Evolutionary conservation across 2,329 filamentous ascomycete genomes (phyloP).

Genomic region (Rhinocladiella mackenziei): DNA sequence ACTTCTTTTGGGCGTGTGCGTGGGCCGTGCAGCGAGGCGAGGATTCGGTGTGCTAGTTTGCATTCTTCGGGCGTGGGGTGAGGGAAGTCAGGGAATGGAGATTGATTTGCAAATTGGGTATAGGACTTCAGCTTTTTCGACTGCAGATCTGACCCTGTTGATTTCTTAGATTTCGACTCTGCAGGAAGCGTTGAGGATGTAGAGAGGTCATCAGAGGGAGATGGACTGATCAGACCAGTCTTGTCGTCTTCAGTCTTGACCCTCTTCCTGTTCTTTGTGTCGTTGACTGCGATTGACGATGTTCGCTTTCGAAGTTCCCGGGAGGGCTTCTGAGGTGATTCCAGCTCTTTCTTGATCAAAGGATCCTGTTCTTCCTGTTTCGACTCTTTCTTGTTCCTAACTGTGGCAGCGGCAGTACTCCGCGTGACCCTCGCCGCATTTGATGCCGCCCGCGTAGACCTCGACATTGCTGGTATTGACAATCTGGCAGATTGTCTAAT

Average conservation of each 20-base stretch:
- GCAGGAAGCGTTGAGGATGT: background rate
- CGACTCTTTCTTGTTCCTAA: constrained; percentile 3
- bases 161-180: background rate
- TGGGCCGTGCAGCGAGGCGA: constrained; percentile 63
- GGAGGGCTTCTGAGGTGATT: constrained; percentile 7
- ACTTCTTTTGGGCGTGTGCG: constrained; percentile 62
- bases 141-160: constrained; percentile 15
- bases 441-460: constrained; percentile 8
- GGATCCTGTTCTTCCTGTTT: constrained; percentile 4
- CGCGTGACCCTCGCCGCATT: constrained; percentile 16
- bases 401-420: constrained; percentile 4
- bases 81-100: constrained; percentile 63
- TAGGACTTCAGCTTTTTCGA: constrained; percentile 35
- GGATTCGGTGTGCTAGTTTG: constrained; percentile 62
- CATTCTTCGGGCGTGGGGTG: constrained; percentile 67
- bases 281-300: background rate
- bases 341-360: constrained; percentile 16
- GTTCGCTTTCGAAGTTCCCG: constrained; percentile 8
- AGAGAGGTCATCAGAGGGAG: constrained; percentile 1
- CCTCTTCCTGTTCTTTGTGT: constrained; percentile 12
- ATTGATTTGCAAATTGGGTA: constrained; percentile 46
- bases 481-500: too few species aligned
- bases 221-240: constrained; percentile 7
- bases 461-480: constrained; percentile 6
- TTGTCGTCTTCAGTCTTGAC: constrained; percentile 16